Percentiles rank a stretch among this genome's conserved stretches.
phyloP scores from a whole-genome alignment of 2,329 filamentous ascomycete genomes.

The Fusarium sp. region DNA sequence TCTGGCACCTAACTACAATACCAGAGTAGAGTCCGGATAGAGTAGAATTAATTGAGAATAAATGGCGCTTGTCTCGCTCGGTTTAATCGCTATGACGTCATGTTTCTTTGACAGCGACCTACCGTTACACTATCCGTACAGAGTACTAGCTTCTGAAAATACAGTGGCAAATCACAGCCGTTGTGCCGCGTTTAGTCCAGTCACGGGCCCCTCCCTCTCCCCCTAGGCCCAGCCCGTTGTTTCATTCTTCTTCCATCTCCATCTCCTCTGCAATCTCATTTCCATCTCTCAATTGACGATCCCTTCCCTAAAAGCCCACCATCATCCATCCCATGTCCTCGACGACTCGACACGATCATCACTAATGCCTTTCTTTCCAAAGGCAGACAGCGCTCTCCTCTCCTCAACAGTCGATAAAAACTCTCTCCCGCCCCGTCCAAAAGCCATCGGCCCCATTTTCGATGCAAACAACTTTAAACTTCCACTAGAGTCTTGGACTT shows the following conservation, averaged over 20 bases:
- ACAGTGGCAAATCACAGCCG: too few species aligned
- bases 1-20: constrained; percentile 16
- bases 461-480: constrained; percentile 24
- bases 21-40: too few species aligned
- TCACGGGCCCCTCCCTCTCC: background rate
- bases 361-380: constrained; percentile 42
- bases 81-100: background rate
- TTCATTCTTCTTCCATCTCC: background rate
- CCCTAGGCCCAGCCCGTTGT: too few species aligned
- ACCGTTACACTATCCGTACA: too few species aligned
- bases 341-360: background rate
- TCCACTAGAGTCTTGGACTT: constrained; percentile 29
- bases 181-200: too few species aligned
- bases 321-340: background rate
- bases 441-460: constrained; percentile 33
- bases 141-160: too few species aligned
- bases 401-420: constrained; percentile 28
- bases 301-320: background rate
- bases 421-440: constrained; percentile 19
- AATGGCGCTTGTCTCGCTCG: too few species aligned
- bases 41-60: too few species aligned
- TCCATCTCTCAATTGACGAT: background rate
- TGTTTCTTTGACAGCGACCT: too few species aligned
- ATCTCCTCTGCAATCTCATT: background rate
- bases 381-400: constrained; percentile 42